These are phyloP conservation scores for Botrytis fragariae DNA, from an alignment of 2,329 filamentous ascomycete species.

Conservation along the genomic window DNA sequence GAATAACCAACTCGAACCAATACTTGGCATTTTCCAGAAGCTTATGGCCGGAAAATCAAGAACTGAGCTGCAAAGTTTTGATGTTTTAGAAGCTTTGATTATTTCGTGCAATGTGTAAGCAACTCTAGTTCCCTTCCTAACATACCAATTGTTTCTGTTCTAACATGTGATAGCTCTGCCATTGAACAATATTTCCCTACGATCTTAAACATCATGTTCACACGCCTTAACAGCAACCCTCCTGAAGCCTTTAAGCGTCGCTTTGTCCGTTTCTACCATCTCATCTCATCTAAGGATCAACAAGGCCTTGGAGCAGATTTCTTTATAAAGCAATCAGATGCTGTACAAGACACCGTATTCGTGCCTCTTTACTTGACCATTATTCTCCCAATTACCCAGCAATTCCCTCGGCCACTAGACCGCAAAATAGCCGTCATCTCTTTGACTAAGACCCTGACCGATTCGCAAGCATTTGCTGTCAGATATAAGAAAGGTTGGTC, in stretches of 20 bases:
- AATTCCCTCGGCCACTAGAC: conserved; percentile 81
- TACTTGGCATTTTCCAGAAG: conserved; percentile 95
- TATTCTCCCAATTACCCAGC: conserved; percentile 84
- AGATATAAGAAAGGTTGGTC: conserved; percentile 88
- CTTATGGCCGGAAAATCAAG: conserved; percentile 59
- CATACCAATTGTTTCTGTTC: conserved; percentile 12
- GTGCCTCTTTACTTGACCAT: conserved; percentile 81
- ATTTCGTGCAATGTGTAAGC: conserved; percentile 68
- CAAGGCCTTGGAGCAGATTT: conserved; percentile 88
- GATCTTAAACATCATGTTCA: conserved; percentile 80
- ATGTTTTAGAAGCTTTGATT: conserved; percentile 80
- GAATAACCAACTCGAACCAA: conserved; percentile 78
- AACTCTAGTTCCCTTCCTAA: conserved; percentile 13
- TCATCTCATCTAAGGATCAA: conserved; percentile 69
- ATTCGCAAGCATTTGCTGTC: conserved; percentile 78
- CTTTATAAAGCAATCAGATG: conserved; percentile 81
- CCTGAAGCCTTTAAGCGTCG: conserved; percentile 80
- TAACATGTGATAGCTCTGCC: conserved; percentile 48
- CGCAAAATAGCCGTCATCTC: conserved; percentile 93
- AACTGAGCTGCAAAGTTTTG: conserved; percentile 83
- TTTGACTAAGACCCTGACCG: conserved; percentile 85
- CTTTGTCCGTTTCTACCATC: conserved; percentile 93
- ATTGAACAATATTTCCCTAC: conserved; percentile 56
- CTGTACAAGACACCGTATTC: conserved; percentile 77
- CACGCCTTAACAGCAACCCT: conserved; percentile 57